phyloP scores from a whole-genome alignment of 768 basidiomycete species.

The Tubosaeta brunneosetosa region DNA sequence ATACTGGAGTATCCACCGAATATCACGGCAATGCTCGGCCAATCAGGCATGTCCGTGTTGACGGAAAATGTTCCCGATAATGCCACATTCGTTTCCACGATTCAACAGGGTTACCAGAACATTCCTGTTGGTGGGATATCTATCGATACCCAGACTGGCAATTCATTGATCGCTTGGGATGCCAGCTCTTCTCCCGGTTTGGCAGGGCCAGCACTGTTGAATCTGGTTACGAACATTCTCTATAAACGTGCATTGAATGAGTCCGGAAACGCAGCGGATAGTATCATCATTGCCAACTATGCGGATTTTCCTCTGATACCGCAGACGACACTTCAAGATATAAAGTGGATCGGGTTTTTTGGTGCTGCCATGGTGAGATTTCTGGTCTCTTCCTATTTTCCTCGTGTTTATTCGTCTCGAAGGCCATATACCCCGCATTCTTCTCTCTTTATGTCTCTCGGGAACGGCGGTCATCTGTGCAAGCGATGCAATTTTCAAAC shows the following conservation, averaged over 20 bases:
- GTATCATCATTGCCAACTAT: slow-evolving; percentile 57
- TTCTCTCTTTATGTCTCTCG: slow-evolving; percentile 71
- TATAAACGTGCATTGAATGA: slow-evolving; percentile 59
- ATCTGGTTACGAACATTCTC: slow-evolving; percentile 62
- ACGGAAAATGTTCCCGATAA: slow-evolving; percentile 49
- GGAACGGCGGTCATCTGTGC: slow-evolving; percentile 63
- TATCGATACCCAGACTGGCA: slow-evolving; percentile 44
- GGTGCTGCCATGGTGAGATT: slow-evolving; percentile 60
- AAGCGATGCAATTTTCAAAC: slow-evolving; percentile 80
- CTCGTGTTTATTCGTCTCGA: background rate
- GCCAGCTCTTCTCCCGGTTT: slow-evolving; percentile 54
- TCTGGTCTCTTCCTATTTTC: background rate
- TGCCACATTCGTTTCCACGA: slow-evolving; percentile 51
- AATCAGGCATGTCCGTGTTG: slow-evolving; percentile 31
- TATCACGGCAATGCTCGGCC: slow-evolving; percentile 44
- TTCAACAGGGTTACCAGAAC: slow-evolving; percentile 48
- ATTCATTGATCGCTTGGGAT: slow-evolving; percentile 68
- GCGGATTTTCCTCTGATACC: slow-evolving; percentile 53
- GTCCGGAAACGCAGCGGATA: slow-evolving; percentile 34
- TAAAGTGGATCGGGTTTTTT: slow-evolving; percentile 71
- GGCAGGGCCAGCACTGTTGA: slow-evolving; percentile 58
- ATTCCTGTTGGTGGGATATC: slow-evolving; percentile 69
- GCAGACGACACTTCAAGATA: slow-evolving; percentile 49
- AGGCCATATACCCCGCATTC: slow-evolving; percentile 81
- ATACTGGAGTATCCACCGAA: slow-evolving; percentile 54